A percentile compares a stretch with the other conserved stretches of the same genome.
These are phyloP conservation scores for Royoungia palumana DNA, from an alignment of 768 basidiomycete species.

Conservation along the genomic window DNA sequence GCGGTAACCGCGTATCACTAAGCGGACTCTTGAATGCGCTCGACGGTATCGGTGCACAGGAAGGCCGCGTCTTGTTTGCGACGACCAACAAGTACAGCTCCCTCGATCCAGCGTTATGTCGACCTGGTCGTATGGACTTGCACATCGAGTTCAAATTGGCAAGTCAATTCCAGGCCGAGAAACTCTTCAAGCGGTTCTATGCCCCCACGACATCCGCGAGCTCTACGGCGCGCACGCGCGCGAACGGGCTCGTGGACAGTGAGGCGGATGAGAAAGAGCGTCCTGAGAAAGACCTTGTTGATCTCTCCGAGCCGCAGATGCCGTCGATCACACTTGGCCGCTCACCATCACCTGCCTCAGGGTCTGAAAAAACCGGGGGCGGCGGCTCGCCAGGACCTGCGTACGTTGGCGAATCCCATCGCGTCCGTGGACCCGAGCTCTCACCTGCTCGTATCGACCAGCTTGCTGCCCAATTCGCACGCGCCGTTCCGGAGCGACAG, in stretches of 20 bases:
- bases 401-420: conserved; percentile 26
- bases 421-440: conserved; percentile 38
- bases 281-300: conserved; percentile 14
- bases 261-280: background rate
- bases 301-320: conserved; percentile 7
- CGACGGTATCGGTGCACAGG: conserved; percentile 75
- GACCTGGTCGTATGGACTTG: conserved; percentile 79
- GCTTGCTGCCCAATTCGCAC: conserved; percentile 57
- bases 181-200: conserved; percentile 69
- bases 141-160: conserved; percentile 77
- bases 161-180: conserved; percentile 60
- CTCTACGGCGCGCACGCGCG: background rate
- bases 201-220: conserved; percentile 33
- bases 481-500: conserved; percentile 45
- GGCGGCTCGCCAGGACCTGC: background rate
- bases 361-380: conserved; percentile 18
- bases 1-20: conserved; percentile 49
- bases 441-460: conserved; percentile 35
- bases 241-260: background rate
- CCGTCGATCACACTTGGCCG: background rate
- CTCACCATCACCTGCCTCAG: background rate
- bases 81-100: conserved; percentile 71
- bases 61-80: conserved; percentile 79
- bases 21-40: conserved; percentile 77
- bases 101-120: conserved; percentile 71